Conservation (phyloP, 208 protist genomes). For the Acanthamoeba triangularis region DNA sequence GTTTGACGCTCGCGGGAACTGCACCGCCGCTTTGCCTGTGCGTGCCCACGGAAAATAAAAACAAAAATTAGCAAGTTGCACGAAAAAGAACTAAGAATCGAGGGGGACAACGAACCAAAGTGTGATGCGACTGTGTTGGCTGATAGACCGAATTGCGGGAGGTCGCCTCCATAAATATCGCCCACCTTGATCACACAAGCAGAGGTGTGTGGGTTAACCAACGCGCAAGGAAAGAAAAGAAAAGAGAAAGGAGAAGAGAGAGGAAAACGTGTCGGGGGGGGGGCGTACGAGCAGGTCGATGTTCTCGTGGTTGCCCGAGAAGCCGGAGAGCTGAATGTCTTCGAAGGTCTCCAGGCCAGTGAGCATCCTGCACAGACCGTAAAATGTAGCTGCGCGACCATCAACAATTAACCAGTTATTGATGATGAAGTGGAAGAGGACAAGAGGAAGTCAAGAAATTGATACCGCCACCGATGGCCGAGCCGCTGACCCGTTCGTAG, state of each 20-base stretch:
- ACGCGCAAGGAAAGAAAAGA: neutral
- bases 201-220: neutral
- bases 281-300: neutral
- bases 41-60: neutral
- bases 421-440: no score
- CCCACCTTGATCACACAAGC: no score
- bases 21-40: neutral
- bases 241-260: neutral
- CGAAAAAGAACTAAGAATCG: neutral
- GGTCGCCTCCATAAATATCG: conserved; percentile 95
- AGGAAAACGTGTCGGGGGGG: neutral
- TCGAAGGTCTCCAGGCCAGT: conserved; percentile 48
- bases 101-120: neutral
- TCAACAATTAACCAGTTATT: neutral
- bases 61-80: neutral
- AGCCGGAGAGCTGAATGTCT: conserved; percentile 27
- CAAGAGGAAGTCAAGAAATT: neutral
- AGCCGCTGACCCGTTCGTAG: conserved; percentile 96
- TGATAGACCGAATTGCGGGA: conserved; percentile 27
- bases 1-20: neutral
- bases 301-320: conserved; percentile 39
- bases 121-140: conserved; percentile 46
- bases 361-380: conserved; percentile 31
- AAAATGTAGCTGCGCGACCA: conserved; percentile 12
- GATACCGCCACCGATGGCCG: conserved; percentile 94